Evolutionary conservation across 257 asterid species (phyloP), one percentile per base, ranked within the genome.

Genomic region (Euphrasia confusa): DNA sequence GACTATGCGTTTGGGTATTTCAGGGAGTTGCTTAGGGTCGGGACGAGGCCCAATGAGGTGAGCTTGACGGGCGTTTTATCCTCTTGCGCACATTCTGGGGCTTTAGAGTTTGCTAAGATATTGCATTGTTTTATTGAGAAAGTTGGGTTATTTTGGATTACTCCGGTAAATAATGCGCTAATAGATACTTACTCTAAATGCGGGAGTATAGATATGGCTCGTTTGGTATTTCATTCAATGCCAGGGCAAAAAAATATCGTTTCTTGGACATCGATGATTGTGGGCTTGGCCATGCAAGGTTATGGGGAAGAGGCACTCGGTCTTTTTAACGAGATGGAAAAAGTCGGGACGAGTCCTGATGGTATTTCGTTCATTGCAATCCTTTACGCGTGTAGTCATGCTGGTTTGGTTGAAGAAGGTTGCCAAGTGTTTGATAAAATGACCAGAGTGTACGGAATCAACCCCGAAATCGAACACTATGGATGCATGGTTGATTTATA

Each of bases 401-500:
- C 96, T 53, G 97, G 97, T 65, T 75, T 92, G 64, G 74, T 84
- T 53, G 78, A 86, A 35, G 61, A 83, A 62, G 97, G 97, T 13
- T 56, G 67, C 33, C 72, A 74, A 37, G 58, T 78, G 28, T 92
- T 86, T 33, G 78, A 76, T 37, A 80, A 58, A 74, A 92, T 92
- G 96, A 73, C 78, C 10, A 54, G 59, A 50, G 71, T 71, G 0
- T 86, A 86, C 63, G 74, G 77, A 17, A 74, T 92, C 47, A 61
- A 67, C 63, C 95, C 93, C 8, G 70, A 76, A 32, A 78, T 83
- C 13, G 98, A 92, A 65, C 98, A 92, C 59, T 92, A 84, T 53
- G 98, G 98, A 56, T 91, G 98, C 58, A 88, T 91, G 93, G 97
- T 92, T 60, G 97, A 92, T 80, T 71, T 92, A 56, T 89, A 84